Base-by-base conservation (phyloP, 352 stramenopile species). In the Blastocystis sp. region DNA sequence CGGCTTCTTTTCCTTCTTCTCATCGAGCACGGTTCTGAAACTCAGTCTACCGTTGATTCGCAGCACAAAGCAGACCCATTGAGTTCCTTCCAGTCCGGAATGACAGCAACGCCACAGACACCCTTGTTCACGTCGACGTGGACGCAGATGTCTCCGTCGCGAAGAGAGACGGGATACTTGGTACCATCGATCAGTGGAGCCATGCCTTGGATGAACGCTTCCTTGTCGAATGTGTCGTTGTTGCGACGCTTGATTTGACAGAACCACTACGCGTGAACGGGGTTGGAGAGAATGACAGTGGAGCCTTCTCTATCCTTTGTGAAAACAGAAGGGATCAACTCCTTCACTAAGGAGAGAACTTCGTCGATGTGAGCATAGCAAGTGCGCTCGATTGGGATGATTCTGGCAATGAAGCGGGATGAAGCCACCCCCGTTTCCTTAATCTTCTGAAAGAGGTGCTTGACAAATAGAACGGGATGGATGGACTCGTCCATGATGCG, bases 121-220 rank as follows among this genome's bases (percentile, higher is more conserved):
- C 63, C 79, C 61, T 89, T 89, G 60, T 80, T 45, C 12, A 89
- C 45, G 79, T 89, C 74, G 21, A 85, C 74, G 29, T 85, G 74
- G 55, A 85, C 66, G 51, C 74, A 85, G 66, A 85, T 85, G 51
- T 85, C 74, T 41, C 74, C 74, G 31, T 85, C 51, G 35, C 74
- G 74, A 51, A 85, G 61, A 67, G 24, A 67, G 19, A 85, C 74
- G 21, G 74, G 74, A 41, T 69, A 69, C 29, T 26, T 19, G 19
- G 26, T 35, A 1, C 21, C n/a, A 69, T 85, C 50, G 61, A 85
- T 85, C 6, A 85, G 24, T 37, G 74, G 74, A 21, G 51, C 60
- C 10, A 85, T 69, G 3, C 50, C 50, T 6, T 63, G 55, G 26
- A 85, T 50, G 10, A 85, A 69, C 12, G 55, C 51, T 9, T 85